Conservation (phyloP, 208 protist species). For the Trypanosoma cruzi region DNA sequence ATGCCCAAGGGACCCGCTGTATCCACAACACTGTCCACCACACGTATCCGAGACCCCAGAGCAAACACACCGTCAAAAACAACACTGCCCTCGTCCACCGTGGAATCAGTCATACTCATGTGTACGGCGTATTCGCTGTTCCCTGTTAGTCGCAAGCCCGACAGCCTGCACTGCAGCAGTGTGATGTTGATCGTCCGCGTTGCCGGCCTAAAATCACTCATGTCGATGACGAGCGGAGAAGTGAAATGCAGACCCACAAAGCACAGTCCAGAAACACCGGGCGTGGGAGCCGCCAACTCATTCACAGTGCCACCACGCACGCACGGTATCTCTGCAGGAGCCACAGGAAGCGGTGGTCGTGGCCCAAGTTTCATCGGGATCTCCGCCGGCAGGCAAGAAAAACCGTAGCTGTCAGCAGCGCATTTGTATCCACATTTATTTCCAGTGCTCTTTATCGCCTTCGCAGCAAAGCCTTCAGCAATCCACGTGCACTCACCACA, state of each 20-base stretch:
- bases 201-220: background rate
- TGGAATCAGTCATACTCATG: constrained; percentile 8
- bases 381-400: constrained; percentile 8
- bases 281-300: background rate
- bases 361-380: constrained; percentile 6
- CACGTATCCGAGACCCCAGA: background rate
- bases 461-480: constrained; percentile 8
- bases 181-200: constrained; percentile 10
- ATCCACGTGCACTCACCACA: background rate
- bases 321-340: background rate
- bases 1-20: background rate
- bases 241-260: constrained; percentile 19
- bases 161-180: constrained; percentile 7
- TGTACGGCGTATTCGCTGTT: background rate
- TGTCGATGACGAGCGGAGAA: background rate
- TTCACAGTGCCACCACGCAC: constrained; percentile 8
- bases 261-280: constrained; percentile 8
- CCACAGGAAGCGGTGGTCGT: background rate
- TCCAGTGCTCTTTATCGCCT: background rate
- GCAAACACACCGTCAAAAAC: background rate
- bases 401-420: background rate
- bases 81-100: background rate
- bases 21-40: constrained; percentile 12
- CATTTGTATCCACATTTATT: constrained; percentile 4
- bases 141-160: constrained; percentile 2